Conservation (phyloP, 331 rosid species). For the Prunus yedoensis region DNA sequence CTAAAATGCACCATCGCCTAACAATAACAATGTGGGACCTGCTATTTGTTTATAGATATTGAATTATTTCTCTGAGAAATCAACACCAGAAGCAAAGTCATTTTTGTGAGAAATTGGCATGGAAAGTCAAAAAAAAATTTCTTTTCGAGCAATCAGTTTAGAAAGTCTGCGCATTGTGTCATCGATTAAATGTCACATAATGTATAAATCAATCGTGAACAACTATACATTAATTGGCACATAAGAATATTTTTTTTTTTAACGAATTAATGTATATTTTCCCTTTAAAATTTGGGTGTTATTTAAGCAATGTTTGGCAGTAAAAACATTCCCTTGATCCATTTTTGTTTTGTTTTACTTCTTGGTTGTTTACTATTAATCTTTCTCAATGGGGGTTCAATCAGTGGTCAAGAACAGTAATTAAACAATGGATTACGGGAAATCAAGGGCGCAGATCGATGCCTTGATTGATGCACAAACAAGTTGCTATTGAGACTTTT, state of each 20-base stretch:
- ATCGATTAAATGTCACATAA: background rate
- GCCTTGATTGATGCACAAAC: background rate
- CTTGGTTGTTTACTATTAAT: too few relatives aligned
- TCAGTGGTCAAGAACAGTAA: background rate
- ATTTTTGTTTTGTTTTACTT: too few relatives aligned
- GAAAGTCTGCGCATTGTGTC: background rate
- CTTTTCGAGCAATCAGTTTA: accelerated
- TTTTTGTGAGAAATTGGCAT: background rate
- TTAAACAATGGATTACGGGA: background rate
- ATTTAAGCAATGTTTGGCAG: too few relatives aligned
- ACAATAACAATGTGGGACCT: background rate
- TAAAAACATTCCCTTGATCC: too few relatives aligned
- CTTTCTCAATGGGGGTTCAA: too few relatives aligned
- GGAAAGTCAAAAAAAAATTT: background rate
- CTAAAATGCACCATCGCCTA: background rate
- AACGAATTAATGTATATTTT: too few relatives aligned
- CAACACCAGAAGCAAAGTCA: too few relatives aligned
- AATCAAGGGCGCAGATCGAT: background rate
- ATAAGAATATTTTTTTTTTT: background rate
- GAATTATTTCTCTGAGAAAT: background rate
- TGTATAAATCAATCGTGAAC: background rate
- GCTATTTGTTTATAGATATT: background rate
- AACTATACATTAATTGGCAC: background rate
- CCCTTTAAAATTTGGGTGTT: too few relatives aligned
- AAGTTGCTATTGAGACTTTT: background rate